Evolutionary conservation across 2,329 filamentous ascomycete genomes (phyloP).

Genomic region (Botrytis deweyae): DNA sequence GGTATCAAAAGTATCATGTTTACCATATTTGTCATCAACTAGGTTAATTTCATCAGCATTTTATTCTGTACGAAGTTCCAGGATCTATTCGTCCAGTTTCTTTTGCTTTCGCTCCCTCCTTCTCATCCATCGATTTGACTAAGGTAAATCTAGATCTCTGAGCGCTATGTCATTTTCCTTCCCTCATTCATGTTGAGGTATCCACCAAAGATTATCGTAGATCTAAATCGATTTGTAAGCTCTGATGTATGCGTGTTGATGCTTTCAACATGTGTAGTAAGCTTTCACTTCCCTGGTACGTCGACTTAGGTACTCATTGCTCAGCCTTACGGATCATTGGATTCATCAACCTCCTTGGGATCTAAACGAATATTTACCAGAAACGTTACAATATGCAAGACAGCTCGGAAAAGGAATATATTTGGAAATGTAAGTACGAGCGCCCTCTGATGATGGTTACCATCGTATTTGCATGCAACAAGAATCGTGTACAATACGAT

Average conservation of each 20-base stretch:
- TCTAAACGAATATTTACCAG: background rate
- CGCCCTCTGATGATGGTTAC: background rate
- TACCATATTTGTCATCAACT: constrained; percentile 4
- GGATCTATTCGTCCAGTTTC: background rate
- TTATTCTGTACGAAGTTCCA: too few relatives aligned
- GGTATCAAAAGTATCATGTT: constrained; percentile 4
- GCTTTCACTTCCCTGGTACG: background rate
- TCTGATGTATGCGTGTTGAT: background rate
- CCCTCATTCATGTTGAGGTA: background rate
- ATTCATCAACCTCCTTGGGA: background rate
- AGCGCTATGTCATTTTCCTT: background rate
- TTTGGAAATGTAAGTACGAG: background rate
- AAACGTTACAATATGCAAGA: constrained; percentile 3
- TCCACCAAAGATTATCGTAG: background rate
- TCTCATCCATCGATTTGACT: background rate
- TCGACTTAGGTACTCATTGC: background rate
- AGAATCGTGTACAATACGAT: background rate
- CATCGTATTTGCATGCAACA: background rate
- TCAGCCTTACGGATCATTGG: constrained; percentile 12
- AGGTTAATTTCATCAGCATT: background rate
- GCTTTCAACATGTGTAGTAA: constrained; percentile 11
- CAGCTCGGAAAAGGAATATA: background rate
- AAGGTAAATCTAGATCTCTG: background rate
- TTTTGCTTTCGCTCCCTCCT: background rate
- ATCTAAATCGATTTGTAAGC: constrained; percentile 16